phyloP scores from a whole-genome alignment of 2,329 filamentous ascomycete genomes.

The Aspergillus persii region DNA sequence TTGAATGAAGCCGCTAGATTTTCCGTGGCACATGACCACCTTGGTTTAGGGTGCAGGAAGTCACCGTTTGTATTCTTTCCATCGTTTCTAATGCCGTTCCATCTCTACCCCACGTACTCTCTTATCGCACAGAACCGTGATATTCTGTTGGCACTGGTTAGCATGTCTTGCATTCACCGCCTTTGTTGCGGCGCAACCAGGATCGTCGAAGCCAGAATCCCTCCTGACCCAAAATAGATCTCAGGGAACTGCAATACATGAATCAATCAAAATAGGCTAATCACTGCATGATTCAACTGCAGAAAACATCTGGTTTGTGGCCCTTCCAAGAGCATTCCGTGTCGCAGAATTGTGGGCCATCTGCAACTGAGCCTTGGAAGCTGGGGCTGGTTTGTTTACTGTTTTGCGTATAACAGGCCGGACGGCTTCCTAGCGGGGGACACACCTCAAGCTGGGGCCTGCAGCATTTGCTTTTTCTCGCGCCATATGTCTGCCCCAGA shows the following conservation, averaged over 20 bases:
- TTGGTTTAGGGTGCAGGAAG: neutral
- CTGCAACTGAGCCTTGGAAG: neutral
- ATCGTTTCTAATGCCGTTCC: neutral
- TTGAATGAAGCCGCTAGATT: neutral
- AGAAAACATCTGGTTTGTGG: neutral
- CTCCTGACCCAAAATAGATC: neutral
- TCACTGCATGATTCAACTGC: neutral
- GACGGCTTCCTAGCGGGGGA: neutral
- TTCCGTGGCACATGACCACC: neutral
- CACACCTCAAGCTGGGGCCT: neutral
- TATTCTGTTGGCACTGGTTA: neutral
- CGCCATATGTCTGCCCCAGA: neutral
- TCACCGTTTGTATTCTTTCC: neutral
- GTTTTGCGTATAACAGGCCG: neutral
- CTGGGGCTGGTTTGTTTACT: neutral
- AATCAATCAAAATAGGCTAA: neutral
- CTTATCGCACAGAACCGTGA: neutral
- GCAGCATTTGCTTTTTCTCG: neutral
- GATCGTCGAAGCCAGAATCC: conserved; percentile 1
- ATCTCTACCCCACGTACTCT: neutral
- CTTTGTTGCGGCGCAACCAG: conserved; percentile 9
- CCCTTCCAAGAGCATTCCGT: neutral
- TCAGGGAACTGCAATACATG: neutral
- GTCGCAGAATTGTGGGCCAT: neutral
- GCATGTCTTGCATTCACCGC: conserved; percentile 2